phyloP scores from a whole-genome alignment of 306 rosid genomes.

The Canavalia ensiformis region DNA sequence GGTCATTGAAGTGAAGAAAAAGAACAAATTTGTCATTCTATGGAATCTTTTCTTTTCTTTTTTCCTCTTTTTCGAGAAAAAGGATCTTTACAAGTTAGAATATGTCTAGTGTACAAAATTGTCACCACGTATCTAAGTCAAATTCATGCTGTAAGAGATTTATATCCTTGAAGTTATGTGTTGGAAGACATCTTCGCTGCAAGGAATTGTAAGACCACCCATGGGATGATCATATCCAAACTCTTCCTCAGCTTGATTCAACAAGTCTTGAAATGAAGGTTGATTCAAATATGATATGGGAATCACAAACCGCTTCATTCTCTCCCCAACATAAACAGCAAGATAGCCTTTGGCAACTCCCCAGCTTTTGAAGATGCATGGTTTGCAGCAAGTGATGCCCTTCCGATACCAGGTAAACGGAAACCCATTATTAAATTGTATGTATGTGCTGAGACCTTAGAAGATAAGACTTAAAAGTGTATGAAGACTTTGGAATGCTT shows the following conservation, averaged over 20 bases:
- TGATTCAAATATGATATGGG: too few species aligned
- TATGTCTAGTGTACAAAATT: neutral
- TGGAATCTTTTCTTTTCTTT: neutral
- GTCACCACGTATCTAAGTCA: neutral
- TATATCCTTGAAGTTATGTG: slow-evolving; percentile 8
- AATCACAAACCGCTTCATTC: too few species aligned
- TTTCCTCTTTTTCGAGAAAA: neutral
- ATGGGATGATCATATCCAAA: too few species aligned
- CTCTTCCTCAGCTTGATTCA: too few species aligned
- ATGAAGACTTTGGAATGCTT: neutral
- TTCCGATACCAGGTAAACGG: too few species aligned
- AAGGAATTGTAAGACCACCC: too few species aligned
- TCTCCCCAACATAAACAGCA: too few species aligned
- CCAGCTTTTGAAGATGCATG: too few species aligned
- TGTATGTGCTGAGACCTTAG: neutral
- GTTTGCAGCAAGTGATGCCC: too few species aligned
- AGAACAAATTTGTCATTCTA: neutral
- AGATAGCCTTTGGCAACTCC: too few species aligned
- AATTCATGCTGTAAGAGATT: neutral
- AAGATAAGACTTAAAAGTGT: neutral
- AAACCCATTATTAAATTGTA: neutral
- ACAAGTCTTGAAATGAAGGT: neutral
- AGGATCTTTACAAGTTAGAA: slow-evolving; percentile 12
- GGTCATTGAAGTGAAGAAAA: too few species aligned
- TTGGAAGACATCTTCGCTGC: neutral